Conservation (phyloP, 176 grass and related monocot species). For the Oryza nivara region DNA sequence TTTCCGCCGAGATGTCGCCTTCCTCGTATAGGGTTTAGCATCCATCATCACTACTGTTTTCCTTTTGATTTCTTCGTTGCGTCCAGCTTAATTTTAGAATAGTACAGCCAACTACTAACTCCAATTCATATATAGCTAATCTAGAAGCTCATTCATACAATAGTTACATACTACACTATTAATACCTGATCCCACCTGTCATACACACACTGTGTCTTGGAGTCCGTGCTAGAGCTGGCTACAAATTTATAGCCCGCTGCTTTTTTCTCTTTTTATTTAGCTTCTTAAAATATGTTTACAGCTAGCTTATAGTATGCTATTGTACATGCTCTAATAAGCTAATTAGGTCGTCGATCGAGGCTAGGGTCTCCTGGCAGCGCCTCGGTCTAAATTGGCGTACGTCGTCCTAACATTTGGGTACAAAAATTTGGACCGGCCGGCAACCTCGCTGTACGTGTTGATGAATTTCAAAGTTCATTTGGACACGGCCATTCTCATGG, state of each 20-base stretch:
- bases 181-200: too few relatives aligned
- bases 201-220: too few relatives aligned
- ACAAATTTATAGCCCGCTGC: too few relatives aligned
- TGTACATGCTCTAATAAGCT: background rate
- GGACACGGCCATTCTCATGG: background rate
- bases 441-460: background rate
- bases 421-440: slow-evolving; percentile 15
- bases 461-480: slow-evolving; percentile 8
- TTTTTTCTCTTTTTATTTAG: too few relatives aligned
- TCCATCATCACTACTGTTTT: background rate
- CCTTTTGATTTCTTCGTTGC: background rate
- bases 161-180: too few relatives aligned
- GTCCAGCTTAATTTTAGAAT: too few relatives aligned
- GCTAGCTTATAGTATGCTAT: too few relatives aligned
- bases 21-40: slow-evolving; percentile 21
- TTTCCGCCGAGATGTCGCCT: slow-evolving; percentile 25
- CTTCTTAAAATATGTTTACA: too few relatives aligned
- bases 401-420: background rate
- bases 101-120: too few relatives aligned
- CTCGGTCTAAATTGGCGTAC: background rate
- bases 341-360: background rate
- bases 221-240: too few relatives aligned
- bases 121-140: too few relatives aligned
- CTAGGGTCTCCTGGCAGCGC: background rate
- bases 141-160: too few relatives aligned